Base-by-base conservation (phyloP, 2,329 filamentous ascomycete genomes). In the Hirsutella rhossiliensis region DNA sequence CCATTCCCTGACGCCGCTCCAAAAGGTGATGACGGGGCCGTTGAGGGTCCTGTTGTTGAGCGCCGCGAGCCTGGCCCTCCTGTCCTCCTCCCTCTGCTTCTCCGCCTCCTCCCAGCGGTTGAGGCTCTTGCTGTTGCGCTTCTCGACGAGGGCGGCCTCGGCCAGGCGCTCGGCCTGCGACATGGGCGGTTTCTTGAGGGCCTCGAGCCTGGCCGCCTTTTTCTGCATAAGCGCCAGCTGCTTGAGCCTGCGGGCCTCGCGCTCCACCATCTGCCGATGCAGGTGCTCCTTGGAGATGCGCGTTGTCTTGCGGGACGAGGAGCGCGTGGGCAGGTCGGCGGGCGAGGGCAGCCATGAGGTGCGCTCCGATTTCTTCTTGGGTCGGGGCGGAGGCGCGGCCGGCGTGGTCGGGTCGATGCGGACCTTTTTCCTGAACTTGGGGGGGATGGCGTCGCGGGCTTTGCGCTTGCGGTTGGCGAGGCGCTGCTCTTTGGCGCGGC, bases 101-200 rank as follows among this genome's bases (percentile, higher is more conserved):
- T 98, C 92, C 7, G 87, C 86, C 61, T 87, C 84, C 62, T 97
- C 89, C 89, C 90, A 97, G 45, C 87, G 76, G 57, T 90, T 96
- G 56, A 95, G 67, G 62, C 84, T 97, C 71, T 87, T 94, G 53
- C 83, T 77, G 62, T 98, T 96, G 54, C 82, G 73, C 62, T 84
- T 83, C 63, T 97, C 92, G 7, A 94, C 82, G 43, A 81, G 68
- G 17, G 82, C 86, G 1, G 89, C 89, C 62, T 94, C 87, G 27
- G 78, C 81, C 27, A 96, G 71, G 32, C 88, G 77, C 60, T 97
- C 82, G 38, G 78, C 87, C 62, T 96, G 90, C 6, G 88, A 94
- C 78, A 94, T 80, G 27, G 83, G 75, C 46, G 83, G 84, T 44
- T 86, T 85, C 62, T 87, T 87, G 50, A 79, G 67, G 44, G 84